These are phyloP conservation scores for Torulaspora microellipsoides DNA, from an alignment of 805 yeast species.

Conservation along the genomic window DNA sequence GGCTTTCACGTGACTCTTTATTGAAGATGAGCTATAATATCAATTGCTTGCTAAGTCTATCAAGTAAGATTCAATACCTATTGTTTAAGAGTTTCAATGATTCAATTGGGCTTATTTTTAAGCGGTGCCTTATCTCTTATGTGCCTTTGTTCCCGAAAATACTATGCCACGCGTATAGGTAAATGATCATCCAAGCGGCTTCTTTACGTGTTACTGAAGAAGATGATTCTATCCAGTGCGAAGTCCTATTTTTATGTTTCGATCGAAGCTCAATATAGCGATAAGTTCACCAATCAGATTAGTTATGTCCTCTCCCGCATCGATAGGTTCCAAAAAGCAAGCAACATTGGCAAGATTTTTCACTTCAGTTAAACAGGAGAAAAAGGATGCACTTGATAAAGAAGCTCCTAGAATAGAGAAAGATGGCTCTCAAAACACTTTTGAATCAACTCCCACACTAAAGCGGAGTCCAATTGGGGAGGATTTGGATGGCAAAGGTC, in stretches of 20 bases:
- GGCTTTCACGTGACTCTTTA: too few relatives aligned
- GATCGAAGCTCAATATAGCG: neutral
- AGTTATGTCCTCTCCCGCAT: constrained; percentile 10
- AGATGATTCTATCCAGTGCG: too few relatives aligned
- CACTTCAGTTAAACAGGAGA: constrained; percentile 21
- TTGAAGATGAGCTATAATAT: too few relatives aligned
- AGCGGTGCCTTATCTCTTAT: too few relatives aligned
- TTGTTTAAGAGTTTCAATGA: too few relatives aligned
- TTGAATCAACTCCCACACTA: neutral
- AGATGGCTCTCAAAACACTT: neutral
- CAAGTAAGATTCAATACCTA: too few relatives aligned
- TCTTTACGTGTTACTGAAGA: neutral
- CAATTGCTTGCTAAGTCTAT: too few relatives aligned
- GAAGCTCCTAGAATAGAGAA: neutral
- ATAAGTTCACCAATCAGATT: neutral
- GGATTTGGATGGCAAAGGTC: constrained; percentile 1
- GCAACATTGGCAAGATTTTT: constrained; percentile 33
- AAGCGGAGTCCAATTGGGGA: constrained; percentile 1
- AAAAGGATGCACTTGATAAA: constrained; percentile 3
- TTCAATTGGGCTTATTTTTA: too few relatives aligned
- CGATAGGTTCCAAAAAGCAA: constrained; percentile 20
- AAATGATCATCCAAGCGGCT: too few relatives aligned
- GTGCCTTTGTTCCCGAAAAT: too few relatives aligned
- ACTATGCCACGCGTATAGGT: too few relatives aligned
- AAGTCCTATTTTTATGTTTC: constrained; percentile 2